Base-by-base conservation (phyloP, 2,329 filamentous ascomycete genomes). In the Aspergillus quadricinctus region DNA sequence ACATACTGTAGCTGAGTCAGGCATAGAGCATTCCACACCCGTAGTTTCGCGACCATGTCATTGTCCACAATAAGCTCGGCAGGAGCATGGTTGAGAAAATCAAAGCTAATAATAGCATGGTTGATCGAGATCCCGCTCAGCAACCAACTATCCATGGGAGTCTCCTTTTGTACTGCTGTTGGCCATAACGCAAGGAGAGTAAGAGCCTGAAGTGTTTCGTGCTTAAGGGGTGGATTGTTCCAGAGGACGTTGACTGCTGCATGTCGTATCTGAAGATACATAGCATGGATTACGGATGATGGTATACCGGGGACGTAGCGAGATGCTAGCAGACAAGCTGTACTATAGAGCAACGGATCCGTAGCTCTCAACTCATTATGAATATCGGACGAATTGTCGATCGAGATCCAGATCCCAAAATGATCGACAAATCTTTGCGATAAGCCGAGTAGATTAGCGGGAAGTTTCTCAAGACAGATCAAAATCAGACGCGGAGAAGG, bases 101-200 rank as follows among this genome's bases (percentile, higher is more conserved):
- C 63, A 58, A 64, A 63, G 11, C 62, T 57, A 17, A 64, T 55
- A 8, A 64, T 59, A 4, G 69, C 69, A 62, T 72, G 70, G 50
- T 72, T 70, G 51, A 72, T 69, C 31, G 69, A 69, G 58, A 70
- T 69, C 56, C 69, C 69, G 63, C 70, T 72, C 59, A 72, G 54
- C 48, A 72, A 62, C 70, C 70, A 72, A 62, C 68, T 68, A 48
- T 72, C 70, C 61, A 72, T 69, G 19, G 66, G 66, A 7, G 66
- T 61, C 53, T 70, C 69, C 53, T 70, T 71, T 41, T 72, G 68
- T 6, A 69, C 64, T 3, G 67, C 65, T 37, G 67, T 63, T 25
- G 69, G 66, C 59, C 69, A 72, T 48, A 72, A 57, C 49, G 68
- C 69, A 27, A 72, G 66, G 14, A 72, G 60, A 27, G 65, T 63